phyloP scores from a whole-genome alignment of 1,139 yeast genomes.

The Taphrina flavorubra region DNA sequence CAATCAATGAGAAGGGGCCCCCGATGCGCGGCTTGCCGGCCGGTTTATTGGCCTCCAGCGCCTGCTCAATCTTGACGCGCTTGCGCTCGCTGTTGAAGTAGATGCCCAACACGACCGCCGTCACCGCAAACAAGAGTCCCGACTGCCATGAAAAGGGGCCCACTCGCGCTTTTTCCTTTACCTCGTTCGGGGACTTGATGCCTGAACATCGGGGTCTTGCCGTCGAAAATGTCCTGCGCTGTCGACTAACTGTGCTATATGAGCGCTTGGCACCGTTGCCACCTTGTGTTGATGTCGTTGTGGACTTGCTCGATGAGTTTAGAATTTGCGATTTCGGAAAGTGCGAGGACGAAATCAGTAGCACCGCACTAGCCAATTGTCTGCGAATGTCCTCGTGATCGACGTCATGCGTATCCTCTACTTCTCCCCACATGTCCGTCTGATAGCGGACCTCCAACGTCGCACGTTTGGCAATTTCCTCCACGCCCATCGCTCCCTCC shows the following conservation, averaged over 20 bases:
- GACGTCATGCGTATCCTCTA: constrained; percentile 97
- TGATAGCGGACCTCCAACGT: constrained; percentile 83
- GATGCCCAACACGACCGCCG: constrained; percentile 73
- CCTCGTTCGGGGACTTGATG: constrained; percentile 25
- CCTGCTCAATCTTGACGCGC: constrained; percentile 58
- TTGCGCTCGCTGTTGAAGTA: constrained; percentile 76
- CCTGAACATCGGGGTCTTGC: not conserved
- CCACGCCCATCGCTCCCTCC: constrained; percentile 55
- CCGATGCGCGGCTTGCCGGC: constrained; percentile 93
- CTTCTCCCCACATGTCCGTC: constrained; percentile 95
- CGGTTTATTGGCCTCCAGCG: constrained; percentile 32
- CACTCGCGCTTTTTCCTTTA: constrained; percentile 38
- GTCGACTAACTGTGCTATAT: not conserved
- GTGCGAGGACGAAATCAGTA: constrained; percentile 28
- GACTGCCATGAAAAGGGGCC: constrained; percentile 83
- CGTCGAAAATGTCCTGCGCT: not conserved
- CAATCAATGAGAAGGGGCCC: constrained; percentile 78
- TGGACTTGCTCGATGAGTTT: not conserved
- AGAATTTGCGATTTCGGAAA: constrained; percentile 3
- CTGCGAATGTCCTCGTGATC: constrained; percentile 87
- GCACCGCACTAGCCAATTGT: constrained; percentile 66
- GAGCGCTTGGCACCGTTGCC: constrained; percentile 5
- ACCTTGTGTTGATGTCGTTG: not conserved
- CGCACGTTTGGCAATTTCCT: constrained; percentile 77
- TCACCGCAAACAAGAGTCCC: constrained; percentile 64